A percentile compares a stretch with the other conserved stretches of the same genome.
Conservation (phyloP, 257 asterid genomes). For the Haberlea rhodopensis region DNA sequence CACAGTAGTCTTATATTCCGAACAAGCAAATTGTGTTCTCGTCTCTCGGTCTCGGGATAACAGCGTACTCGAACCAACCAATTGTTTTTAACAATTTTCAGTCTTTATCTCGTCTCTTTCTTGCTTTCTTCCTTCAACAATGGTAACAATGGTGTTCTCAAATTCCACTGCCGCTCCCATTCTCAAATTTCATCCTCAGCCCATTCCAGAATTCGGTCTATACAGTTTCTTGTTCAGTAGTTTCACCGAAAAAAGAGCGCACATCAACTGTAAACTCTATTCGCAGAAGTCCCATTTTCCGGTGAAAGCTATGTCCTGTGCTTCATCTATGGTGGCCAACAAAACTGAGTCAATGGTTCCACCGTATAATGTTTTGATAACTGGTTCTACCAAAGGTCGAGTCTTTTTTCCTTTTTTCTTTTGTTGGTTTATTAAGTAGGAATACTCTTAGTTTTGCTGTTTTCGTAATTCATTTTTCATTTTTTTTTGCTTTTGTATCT, state of each 20-base stretch:
- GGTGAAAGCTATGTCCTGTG: background rate
- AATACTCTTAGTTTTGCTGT: background rate
- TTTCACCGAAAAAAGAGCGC: background rate
- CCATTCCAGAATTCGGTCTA: background rate
- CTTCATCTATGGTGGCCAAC: background rate
- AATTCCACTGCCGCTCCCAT: background rate
- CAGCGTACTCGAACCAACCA: background rate
- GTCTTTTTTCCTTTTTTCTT: background rate
- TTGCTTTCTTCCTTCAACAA: background rate
- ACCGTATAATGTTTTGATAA: conserved; percentile 59
- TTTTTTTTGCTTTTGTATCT: background rate
- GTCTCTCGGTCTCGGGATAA: background rate
- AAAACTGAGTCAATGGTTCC: background rate
- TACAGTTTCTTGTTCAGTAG: background rate
- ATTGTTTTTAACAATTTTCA: background rate
- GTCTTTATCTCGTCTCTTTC: background rate
- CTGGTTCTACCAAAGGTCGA: conserved; percentile 82
- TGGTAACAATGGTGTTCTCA: background rate
- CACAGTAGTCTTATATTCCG: background rate
- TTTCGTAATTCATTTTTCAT: too few relatives aligned
- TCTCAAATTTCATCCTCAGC: background rate
- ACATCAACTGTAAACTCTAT: background rate
- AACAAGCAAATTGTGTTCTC: too few relatives aligned
- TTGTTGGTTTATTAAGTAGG: background rate
- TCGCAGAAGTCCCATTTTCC: background rate